A percentile compares a stretch with the other conserved stretches of the same genome.
phyloP scores from a whole-genome alignment of 2,329 filamentous ascomycete species.

The Aspergillus fructus region DNA sequence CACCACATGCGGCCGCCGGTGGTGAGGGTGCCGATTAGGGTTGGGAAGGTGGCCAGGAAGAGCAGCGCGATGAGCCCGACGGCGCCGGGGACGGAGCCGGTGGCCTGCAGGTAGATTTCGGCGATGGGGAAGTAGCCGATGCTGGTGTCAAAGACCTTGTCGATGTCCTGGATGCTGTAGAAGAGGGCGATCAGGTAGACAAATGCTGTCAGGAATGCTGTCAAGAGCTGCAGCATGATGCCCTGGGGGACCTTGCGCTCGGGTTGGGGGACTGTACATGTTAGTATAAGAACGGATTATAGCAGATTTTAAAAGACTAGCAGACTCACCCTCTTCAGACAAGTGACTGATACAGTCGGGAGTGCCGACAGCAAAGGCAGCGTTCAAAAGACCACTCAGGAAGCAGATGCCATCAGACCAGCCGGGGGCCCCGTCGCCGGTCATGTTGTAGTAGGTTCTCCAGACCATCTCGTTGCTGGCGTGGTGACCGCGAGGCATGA shows the following conservation, averaged over 20 bases:
- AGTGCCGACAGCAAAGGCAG: constrained; percentile 64
- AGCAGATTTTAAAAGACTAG: neutral
- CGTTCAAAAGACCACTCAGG: constrained; percentile 62
- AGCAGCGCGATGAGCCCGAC: constrained; percentile 55
- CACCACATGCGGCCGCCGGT: constrained; percentile 60
- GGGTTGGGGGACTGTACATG: constrained; percentile 24
- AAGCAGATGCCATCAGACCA: constrained; percentile 45
- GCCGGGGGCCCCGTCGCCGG: constrained; percentile 17
- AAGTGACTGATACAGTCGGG: constrained; percentile 64
- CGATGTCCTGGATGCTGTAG: constrained; percentile 41
- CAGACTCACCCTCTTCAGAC: constrained; percentile 52
- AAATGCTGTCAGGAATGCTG: constrained; percentile 44
- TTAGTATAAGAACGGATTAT: neutral
- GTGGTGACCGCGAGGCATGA: constrained; percentile 46
- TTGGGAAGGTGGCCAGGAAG: constrained; percentile 53
- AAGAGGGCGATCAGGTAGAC: constrained; percentile 50
- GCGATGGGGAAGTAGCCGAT: constrained; percentile 58
- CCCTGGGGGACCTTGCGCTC: constrained; percentile 44
- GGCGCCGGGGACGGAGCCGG: constrained; percentile 51
- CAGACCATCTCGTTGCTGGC: constrained; percentile 28
- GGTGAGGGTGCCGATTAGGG: constrained; percentile 55
- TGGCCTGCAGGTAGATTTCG: constrained; percentile 64
- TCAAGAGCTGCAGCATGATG: constrained; percentile 46
- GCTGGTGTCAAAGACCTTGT: constrained; percentile 52
- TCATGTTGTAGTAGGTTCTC: constrained; percentile 29